A percentile compares a stretch with the other conserved stretches of the same genome.
Evolutionary conservation across 2,329 filamentous ascomycete species (phyloP).

Genomic region (Penicillium aurantiogriseum): DNA sequence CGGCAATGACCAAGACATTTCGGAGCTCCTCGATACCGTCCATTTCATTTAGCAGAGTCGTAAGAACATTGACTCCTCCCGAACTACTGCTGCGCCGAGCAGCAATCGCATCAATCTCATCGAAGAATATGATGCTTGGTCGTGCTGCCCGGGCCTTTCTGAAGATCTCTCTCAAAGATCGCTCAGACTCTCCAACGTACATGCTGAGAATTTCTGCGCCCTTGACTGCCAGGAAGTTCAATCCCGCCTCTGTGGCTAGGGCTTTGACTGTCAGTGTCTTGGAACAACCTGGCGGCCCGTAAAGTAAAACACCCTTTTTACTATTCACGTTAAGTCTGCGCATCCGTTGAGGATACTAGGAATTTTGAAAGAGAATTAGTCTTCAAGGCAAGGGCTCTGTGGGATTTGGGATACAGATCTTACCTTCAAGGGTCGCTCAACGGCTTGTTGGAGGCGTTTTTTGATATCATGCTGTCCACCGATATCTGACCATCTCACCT

Average conservation of each 20-base stretch:
- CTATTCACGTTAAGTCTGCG: slow-evolving; percentile 54
- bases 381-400: background rate
- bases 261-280: slow-evolving; percentile 93
- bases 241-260: slow-evolving; percentile 81
- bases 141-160: slow-evolving; percentile 78
- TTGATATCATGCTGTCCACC: slow-evolving; percentile 81
- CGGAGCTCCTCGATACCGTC: slow-evolving; percentile 85
- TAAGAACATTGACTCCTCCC: slow-evolving; percentile 73
- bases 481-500: slow-evolving; percentile 81
- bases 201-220: slow-evolving; percentile 91
- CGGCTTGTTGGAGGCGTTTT: slow-evolving; percentile 59
- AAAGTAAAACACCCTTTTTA: slow-evolving; percentile 81
- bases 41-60: slow-evolving; percentile 90
- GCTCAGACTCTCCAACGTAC: slow-evolving; percentile 95
- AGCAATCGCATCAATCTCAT: slow-evolving; percentile 89
- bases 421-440: slow-evolving; percentile 59
- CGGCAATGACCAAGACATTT: slow-evolving; percentile 82
- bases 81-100: slow-evolving; percentile 53
- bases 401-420: background rate
- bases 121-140: slow-evolving; percentile 93
- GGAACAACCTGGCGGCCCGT: slow-evolving; percentile 89
- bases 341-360: slow-evolving; percentile 52
- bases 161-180: slow-evolving; percentile 80
- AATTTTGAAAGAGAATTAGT: slow-evolving; percentile 8
- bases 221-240: slow-evolving; percentile 94